phyloP scores from a whole-genome alignment of 2,329 filamentous ascomycete genomes.

The Diaporthe longicolla region DNA sequence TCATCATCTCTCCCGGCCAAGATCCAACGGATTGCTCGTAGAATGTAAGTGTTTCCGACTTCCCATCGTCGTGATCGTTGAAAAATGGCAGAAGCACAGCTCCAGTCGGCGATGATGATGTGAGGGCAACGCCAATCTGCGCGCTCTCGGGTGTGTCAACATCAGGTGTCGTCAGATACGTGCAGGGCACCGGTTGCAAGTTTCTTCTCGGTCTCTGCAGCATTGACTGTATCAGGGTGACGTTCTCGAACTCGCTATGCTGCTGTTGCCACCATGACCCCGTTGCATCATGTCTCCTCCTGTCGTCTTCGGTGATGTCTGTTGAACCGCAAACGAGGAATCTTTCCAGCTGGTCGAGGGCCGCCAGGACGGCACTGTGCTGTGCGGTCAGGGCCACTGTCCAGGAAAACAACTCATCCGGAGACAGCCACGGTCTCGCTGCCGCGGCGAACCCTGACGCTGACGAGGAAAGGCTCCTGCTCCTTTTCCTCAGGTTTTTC shows the following conservation, averaged over 20 bases:
- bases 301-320: constrained; percentile 40
- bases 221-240: constrained; percentile 39
- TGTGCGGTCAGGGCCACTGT: constrained; percentile 40
- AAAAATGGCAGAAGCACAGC: constrained; percentile 24
- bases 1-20: constrained; percentile 10
- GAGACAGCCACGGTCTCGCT: background rate
- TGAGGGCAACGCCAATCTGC: constrained; percentile 23
- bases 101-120: constrained; percentile 14
- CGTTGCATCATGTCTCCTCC: constrained; percentile 34
- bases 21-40: constrained; percentile 37
- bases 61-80: constrained; percentile 35
- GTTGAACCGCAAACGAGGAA: constrained; percentile 37
- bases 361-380: constrained; percentile 37
- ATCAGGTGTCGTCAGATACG: background rate
- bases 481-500: constrained; percentile 30
- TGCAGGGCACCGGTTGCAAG: background rate
- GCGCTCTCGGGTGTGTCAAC: background rate
- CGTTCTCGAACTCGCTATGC: constrained; percentile 40
- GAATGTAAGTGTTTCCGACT: constrained; percentile 34
- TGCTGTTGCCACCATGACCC: constrained; percentile 41
- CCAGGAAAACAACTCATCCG: constrained; percentile 41
- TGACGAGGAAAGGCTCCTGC: constrained; percentile 24
- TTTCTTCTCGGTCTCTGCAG: constrained; percentile 34
- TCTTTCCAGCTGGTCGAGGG: constrained; percentile 31
- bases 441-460: background rate